These are phyloP conservation scores for Trypanosoma grayi DNA, from an alignment of 208 protist genomes.

Conservation along the genomic window DNA sequence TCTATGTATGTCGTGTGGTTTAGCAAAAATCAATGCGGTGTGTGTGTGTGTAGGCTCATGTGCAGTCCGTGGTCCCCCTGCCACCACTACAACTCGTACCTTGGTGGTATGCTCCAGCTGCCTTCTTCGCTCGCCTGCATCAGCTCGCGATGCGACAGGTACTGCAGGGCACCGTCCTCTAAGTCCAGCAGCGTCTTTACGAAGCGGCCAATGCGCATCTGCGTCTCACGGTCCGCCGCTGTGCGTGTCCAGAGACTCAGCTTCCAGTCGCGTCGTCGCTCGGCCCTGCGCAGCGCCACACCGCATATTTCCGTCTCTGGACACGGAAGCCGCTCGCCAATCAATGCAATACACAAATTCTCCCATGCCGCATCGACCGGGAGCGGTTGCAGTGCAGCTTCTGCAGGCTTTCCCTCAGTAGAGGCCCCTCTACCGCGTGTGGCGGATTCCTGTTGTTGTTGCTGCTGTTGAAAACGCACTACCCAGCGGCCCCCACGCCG, in stretches of 20 bases:
- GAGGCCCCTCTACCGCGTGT: not conserved
- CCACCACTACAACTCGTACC: constrained; percentile 38
- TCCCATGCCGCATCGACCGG: constrained; percentile 79
- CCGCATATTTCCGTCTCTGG: constrained; percentile 87
- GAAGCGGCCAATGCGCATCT: constrained; percentile 65
- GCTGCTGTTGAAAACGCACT: constrained; percentile 35
- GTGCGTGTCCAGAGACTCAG: constrained; percentile 85
- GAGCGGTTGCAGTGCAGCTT: not conserved
- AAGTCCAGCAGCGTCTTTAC: constrained; percentile 47
- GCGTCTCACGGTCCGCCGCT: constrained; percentile 55
- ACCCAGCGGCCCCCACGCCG: constrained; percentile 87
- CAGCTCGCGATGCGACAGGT: constrained; percentile 67
- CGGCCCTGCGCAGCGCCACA: constrained; percentile 58
- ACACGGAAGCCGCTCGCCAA: constrained; percentile 79
- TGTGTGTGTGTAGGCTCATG: not conserved
- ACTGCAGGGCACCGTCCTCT: constrained; percentile 44
- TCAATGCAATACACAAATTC: constrained; percentile 64
- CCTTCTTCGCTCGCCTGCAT: constrained; percentile 72
- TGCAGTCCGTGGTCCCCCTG: not conserved
- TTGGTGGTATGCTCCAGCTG: constrained; percentile 26
- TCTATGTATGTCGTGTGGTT: too few species aligned
- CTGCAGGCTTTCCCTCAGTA: not conserved
- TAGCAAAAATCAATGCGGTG: not conserved
- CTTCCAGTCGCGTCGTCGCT: constrained; percentile 64
- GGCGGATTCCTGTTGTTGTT: constrained; percentile 13